Percentiles rank a stretch among this genome's conserved stretches.
phyloP scores from a whole-genome alignment of 2,329 filamentous ascomycete genomes.

The Paramyrothecium roridum region DNA sequence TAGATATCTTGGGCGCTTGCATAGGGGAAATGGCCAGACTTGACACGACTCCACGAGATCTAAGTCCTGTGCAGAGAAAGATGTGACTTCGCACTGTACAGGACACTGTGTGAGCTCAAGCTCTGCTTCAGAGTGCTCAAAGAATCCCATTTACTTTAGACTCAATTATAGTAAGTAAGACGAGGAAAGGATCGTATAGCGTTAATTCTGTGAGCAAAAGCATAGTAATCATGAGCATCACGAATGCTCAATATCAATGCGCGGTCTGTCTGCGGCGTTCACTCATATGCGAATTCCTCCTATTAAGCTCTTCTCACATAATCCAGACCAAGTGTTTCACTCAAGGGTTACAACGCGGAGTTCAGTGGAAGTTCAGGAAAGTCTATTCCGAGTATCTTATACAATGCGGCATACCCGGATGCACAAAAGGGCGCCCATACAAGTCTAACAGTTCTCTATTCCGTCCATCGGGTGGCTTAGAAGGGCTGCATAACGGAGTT shows the following conservation, averaged over 20 bases:
- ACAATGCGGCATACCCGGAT: slow-evolving; percentile 26
- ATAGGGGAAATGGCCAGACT: background rate
- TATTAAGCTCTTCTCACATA: too few relatives aligned
- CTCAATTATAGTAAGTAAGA: too few relatives aligned
- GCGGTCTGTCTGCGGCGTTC: too few relatives aligned
- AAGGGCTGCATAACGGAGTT: slow-evolving; percentile 30
- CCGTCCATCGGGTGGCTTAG: slow-evolving; percentile 29
- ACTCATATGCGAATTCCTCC: too few relatives aligned
- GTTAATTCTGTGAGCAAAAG: too few relatives aligned
- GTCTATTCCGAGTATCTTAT: slow-evolving; percentile 36
- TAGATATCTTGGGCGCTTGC: too few relatives aligned
- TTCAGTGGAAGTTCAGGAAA: slow-evolving; percentile 14
- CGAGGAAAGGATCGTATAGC: too few relatives aligned
- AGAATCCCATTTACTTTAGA: too few relatives aligned
- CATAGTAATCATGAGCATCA: too few relatives aligned
- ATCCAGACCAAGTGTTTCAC: too few relatives aligned
- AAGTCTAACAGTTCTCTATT: slow-evolving; percentile 19
- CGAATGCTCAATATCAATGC: too few relatives aligned
- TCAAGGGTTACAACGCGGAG: background rate
- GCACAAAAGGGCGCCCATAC: slow-evolving; percentile 19
- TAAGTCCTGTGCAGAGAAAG: background rate
- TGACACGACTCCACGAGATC: background rate
- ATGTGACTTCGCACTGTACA: background rate
- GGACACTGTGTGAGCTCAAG: background rate
- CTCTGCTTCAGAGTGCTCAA: too few relatives aligned